Base-by-base conservation (phyloP, 306 rosid species). In the Lathyrus aphaca region DNA sequence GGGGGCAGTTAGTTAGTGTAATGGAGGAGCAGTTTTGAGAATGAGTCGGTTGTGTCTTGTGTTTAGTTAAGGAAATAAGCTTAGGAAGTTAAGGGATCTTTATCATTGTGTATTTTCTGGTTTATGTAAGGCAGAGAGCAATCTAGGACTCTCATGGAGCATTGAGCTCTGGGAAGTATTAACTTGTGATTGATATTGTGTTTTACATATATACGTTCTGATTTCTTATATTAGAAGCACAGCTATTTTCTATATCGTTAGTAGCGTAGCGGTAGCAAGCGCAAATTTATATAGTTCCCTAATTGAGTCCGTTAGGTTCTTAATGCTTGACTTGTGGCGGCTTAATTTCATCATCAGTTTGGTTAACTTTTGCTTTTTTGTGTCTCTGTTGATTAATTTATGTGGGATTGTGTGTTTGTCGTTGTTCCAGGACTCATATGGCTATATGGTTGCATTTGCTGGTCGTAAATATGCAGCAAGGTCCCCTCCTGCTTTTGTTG, bases 381-480 rank as follows among this genome's bases (percentile, higher is more conserved):
- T 51, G 8, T 18, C 16, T 42, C 14, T 32, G 66, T 25, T 37
- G 48, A 35, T 71, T 60, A 13, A 35, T 15, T 39, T 63, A 42
- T 39, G 17, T 69, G 39, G 32, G 32, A 54, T 9, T 44, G 57
- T 59, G 38, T 54, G 50, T 59, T 45, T 42, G 44, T 68, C 60
- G 29, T 51, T 59, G 9, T 44, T 39, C 48, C 89, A 92, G 98
- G 95, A 88, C 35, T 8, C 76, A 3, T 77, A 77, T 53, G 90
- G 96, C 39, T 86, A 81, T 76, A 88, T 93, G 98, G 97, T 90
- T 80, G 97, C 98, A 35, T 91, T 89, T 83, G 96, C 93, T 71
- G 97, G 97, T 37, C 81, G 90, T 38, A 91, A 77, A 69, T 91
- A 88, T 76, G 96, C 97, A 19, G 96, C 96, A 51, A 88, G 97